These are phyloP conservation scores for Lactarius tabidus DNA, from an alignment of 768 basidiomycete genomes.

Conservation along the genomic window DNA sequence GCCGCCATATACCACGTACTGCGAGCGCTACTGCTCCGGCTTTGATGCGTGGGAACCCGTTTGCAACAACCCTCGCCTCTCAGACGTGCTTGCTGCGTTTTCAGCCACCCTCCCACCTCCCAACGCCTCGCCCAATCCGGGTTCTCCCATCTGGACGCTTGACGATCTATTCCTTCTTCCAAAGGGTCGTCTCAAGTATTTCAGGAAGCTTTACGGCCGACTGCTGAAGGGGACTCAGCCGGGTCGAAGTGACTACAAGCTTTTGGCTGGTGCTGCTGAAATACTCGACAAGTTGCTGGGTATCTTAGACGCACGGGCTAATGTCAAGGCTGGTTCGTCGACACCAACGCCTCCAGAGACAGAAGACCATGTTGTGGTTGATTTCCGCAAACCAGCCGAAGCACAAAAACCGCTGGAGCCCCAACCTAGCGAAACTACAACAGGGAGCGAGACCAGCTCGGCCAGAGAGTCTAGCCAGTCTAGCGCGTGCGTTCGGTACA, in stretches of 20 bases:
- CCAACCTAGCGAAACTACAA: constrained; percentile 31
- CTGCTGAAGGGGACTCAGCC: constrained; percentile 83
- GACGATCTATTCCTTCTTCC: constrained; percentile 88
- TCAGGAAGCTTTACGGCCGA: constrained; percentile 83
- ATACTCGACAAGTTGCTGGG: constrained; percentile 72
- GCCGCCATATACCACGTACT: constrained; percentile 80
- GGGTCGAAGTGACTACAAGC: constrained; percentile 79
- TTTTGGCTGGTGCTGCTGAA: constrained; percentile 76
- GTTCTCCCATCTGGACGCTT: constrained; percentile 65
- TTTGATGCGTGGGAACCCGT: constrained; percentile 87
- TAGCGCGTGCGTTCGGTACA: constrained; percentile 44
- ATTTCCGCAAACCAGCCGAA: constrained; percentile 36
- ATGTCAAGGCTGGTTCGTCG: constrained; percentile 44
- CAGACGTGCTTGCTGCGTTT: constrained; percentile 62
- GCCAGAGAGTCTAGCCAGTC: constrained; percentile 47
- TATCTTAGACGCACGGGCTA: constrained; percentile 57
- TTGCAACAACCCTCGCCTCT: constrained; percentile 67
- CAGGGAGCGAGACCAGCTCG: constrained; percentile 50
- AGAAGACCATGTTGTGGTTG: constrained; percentile 57
- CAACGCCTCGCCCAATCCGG: constrained; percentile 34
- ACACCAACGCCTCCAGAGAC: constrained; percentile 33
- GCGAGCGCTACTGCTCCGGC: constrained; percentile 61
- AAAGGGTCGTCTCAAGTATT: constrained; percentile 80
- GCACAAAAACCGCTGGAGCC: constrained; percentile 12
- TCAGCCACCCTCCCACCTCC: constrained; percentile 62